These are phyloP conservation scores for Suillus sp. DNA, from an alignment of 768 basidiomycete genomes.

Conservation along the genomic window DNA sequence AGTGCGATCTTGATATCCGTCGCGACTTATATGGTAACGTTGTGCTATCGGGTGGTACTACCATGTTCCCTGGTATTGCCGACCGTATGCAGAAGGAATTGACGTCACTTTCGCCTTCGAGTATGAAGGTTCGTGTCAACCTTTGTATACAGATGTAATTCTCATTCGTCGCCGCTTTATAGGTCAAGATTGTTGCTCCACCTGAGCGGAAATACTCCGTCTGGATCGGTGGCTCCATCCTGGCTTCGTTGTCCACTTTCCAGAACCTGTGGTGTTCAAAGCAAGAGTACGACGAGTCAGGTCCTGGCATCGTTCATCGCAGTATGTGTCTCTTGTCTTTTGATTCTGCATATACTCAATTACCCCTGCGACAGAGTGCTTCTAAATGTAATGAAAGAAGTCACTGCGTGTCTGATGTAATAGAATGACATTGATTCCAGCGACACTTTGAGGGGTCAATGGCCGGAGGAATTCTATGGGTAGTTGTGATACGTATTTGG, in stretches of 20 bases:
- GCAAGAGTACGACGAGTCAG: constrained; percentile 89
- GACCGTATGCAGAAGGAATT: constrained; percentile 97
- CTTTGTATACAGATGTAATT: background rate
- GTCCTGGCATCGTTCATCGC: constrained; percentile 79
- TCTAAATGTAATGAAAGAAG: constrained; percentile 24
- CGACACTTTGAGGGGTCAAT: background rate
- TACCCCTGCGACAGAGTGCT: constrained; percentile 23
- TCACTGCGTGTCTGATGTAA: constrained; percentile 27
- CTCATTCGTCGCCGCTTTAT: constrained; percentile 11
- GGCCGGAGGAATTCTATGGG: background rate
- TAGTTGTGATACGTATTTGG: background rate
- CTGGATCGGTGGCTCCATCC: constrained; percentile 89
- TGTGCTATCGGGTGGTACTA: constrained; percentile 75
- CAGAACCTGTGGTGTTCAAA: constrained; percentile 95
- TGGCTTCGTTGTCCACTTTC: constrained; percentile 92
- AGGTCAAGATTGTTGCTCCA: constrained; percentile 92
- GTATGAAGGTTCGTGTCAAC: constrained; percentile 68
- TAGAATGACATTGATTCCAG: constrained; percentile 26
- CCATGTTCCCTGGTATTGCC: constrained; percentile 96
- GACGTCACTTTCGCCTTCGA: constrained; percentile 73
- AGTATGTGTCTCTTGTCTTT: constrained; percentile 44
- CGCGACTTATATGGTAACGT: constrained; percentile 38
- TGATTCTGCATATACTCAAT: constrained; percentile 1
- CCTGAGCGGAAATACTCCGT: constrained; percentile 95
- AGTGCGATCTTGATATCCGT: constrained; percentile 70